Base-by-base conservation (phyloP, 192 early-diverging fungal genomes). In the Backusella liffmaniae region DNA sequence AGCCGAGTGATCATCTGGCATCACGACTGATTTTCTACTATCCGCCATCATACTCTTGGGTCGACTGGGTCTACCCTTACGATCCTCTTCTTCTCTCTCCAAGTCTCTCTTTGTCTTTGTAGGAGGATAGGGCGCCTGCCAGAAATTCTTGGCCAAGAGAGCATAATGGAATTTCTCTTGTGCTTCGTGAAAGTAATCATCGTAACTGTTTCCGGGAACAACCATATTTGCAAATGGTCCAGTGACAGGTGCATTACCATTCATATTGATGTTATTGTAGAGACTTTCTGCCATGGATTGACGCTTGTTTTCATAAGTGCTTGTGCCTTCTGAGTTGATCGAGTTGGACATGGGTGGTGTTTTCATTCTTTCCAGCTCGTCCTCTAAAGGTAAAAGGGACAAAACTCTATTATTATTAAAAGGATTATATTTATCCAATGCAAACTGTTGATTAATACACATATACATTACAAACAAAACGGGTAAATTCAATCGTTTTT, bases 111-210 rank as follows among this genome's bases (percentile, higher is more conserved):
- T 39, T 32, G 72, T 81, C 35, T 81, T 81, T n/a, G 56, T 18
- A 23, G 82, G 82, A 23, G 82, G 82, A 42, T 83, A 83, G 3
- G 82, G 82, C 3, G 74, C 56, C 30, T 76, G 74, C 82, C 82
- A 83, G 53, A 79, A 83, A 34, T 79, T 79, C 35, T 73, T 75
- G 8, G 82, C 82, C 67, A 83, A 67, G 7, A 83, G 62, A n/a
- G 75, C 82, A 72, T 77, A 83, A 36, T 79, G 82, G 9, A 79
- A 74, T 13, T 78, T 42, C 66, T 83, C 82, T 70, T 78, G 74
- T 34, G 82, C 82, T 67, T 83, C 82, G 16, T 78, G 77, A 32
- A 83, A 83, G 37, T 83, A 83, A 62, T 83, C 82, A 67, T 83
- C 78, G 65, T 83, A 83, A n/a, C 76, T 79, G 34, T 79, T 83